Evolutionary conservation across 495 filamentous ascomycete genomes (phyloP).

Genomic region (Aspergillus saccharolyticus): DNA sequence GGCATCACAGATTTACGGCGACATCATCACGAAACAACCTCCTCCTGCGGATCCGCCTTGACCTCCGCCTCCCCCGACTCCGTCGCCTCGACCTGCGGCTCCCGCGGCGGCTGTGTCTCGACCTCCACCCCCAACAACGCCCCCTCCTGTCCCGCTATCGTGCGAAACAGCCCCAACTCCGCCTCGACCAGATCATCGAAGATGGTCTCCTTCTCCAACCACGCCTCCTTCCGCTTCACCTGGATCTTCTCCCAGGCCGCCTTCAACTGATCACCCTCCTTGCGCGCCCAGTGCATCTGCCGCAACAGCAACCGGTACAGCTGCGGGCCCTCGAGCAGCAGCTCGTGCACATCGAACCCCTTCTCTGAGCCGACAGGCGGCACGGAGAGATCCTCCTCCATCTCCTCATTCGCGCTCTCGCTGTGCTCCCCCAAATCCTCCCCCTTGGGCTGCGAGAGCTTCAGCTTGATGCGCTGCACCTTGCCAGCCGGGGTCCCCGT

Average conservation of each 20-base stretch:
- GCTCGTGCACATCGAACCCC: conserved; percentile 67
- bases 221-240: conserved; percentile 66
- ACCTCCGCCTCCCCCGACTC: conserved; percentile 7
- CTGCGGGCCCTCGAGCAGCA: conserved; percentile 59
- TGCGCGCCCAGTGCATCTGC: conserved; percentile 76
- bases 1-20: too few relatives aligned
- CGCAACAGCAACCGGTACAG: conserved; percentile 69
- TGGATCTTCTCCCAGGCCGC: conserved; percentile 61
- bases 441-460: conserved; percentile 43
- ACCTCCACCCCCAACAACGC: background rate
- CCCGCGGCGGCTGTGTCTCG: background rate
- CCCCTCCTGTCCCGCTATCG: conserved; percentile 26
- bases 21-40: too few relatives aligned
- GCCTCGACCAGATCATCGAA: conserved; percentile 56
- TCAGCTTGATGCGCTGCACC: conserved; percentile 63
- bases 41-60: background rate
- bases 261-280: conserved; percentile 59
- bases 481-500: conserved; percentile 49
- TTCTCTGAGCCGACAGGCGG: conserved; percentile 35
- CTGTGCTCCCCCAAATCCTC: conserved; percentile 50
- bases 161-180: conserved; percentile 43
- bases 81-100: conserved; percentile 9
- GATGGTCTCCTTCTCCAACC: conserved; percentile 74
- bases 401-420: conserved; percentile 46
- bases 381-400: conserved; percentile 47